Evolutionary conservation across 768 basidiomycete genomes (phyloP), one percentile per base, ranked within the genome.

Genomic region (Lenzites betulinus): DNA sequence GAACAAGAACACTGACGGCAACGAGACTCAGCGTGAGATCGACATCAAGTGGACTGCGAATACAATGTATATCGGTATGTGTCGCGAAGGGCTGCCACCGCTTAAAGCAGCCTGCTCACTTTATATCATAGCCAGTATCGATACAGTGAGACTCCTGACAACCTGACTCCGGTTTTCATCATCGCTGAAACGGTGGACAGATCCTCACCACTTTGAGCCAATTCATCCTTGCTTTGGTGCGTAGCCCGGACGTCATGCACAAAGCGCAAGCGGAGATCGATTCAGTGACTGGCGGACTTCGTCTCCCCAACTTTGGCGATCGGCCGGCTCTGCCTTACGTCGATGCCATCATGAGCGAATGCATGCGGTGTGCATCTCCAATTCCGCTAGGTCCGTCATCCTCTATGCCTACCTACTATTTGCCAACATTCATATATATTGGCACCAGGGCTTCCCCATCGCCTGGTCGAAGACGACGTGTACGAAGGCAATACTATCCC

Each of bases 221-320:
- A 5, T 75, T 77, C 54, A 33, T 76, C n/a, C 70, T 74, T 23
- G 73, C 74, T 3, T 77, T 77, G 75, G 64, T 69, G 5, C 65
- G 67, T 16, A 67, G 72, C 55, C 76, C 74, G 1, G 66, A 70
- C 8, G 60, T 67, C 23, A 67, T 71, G 54, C 57, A 23, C 28
- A 69, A 62, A 36, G 75, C 73, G 2, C 75, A 73, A 43, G 59
- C 52, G 15, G 60, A 67, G 36, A 66, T 77, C n/a, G 73, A 77
- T 63, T n/a, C 25, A 1, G 57, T 66, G 18, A 52, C 73, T 8
- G 69, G 68, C 26, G 39, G 60, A 6, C 62, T 63, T 18, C 67
- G 71, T 41, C 63, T 73, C 22, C 76, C 74, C 8, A 61, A 54
- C 15, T 63, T 69, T 49, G 51, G 35, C 11, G 74, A 77, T 50